A percentile compares a stretch with the other conserved stretches of the same genome.
These are phyloP conservation scores for Dendrobium nobile DNA, from an alignment of 106 monocot genomes.

Conservation along the genomic window DNA sequence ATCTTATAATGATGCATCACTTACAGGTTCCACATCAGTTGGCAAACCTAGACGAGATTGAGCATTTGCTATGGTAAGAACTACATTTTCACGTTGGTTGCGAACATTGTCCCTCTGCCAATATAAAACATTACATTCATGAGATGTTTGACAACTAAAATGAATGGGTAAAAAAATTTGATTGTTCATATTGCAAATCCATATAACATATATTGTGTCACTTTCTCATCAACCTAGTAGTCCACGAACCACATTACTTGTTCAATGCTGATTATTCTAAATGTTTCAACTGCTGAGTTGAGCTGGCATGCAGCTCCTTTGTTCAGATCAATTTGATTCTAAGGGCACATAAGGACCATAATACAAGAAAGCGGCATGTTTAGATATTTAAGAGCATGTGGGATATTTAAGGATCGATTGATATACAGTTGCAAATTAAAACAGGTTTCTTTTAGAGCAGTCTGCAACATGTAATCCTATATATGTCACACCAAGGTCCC, in stretches of 20 bases:
- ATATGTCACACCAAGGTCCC: background rate
- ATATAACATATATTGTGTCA: background rate
- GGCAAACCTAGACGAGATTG: conserved; percentile 72
- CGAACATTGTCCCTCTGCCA: conserved; percentile 82
- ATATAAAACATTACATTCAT: conserved; percentile 16
- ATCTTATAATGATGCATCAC: conserved; percentile 15
- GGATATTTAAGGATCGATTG: too few species aligned
- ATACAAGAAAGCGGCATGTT: background rate
- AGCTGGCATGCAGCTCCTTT: conserved; percentile 2
- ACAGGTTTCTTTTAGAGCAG: background rate
- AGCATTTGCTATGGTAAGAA: conserved; percentile 83
- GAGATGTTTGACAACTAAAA: conserved; percentile 3
- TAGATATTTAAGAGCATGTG: background rate
- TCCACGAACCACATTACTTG: background rate
- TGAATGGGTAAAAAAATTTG: background rate
- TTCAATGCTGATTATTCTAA: background rate
- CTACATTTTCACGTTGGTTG: conserved; percentile 96
- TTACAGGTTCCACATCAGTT: conserved; percentile 63
- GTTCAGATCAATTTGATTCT: conserved; percentile 1
- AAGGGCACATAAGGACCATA: background rate
- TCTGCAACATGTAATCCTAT: background rate
- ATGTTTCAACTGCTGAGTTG: background rate
- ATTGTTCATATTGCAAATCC: background rate
- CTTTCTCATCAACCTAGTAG: background rate
- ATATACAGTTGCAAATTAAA: background rate